Evolutionary conservation across 768 basidiomycete species (phyloP).

Genomic region (Sarcomyxa edulis): DNA sequence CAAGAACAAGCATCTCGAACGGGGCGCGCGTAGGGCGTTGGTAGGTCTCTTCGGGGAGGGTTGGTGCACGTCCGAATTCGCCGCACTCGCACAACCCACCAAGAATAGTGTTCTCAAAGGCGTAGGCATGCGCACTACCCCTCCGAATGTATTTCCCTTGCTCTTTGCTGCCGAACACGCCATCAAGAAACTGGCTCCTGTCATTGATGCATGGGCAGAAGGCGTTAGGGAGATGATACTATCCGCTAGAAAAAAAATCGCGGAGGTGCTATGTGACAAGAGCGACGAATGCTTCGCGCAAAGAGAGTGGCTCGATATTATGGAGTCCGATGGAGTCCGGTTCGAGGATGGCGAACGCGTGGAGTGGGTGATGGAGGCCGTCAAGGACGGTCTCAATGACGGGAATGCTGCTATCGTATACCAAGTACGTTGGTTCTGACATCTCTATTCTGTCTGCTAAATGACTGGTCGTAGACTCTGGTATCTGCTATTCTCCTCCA

Average conservation of each 20-base stretch:
- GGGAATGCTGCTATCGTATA: slow-evolving; percentile 66
- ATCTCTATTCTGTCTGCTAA: slow-evolving; percentile 1
- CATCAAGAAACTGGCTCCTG: slow-evolving; percentile 42
- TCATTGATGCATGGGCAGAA: slow-evolving; percentile 72
- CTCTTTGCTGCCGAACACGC: slow-evolving; percentile 65
- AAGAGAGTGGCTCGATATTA: slow-evolving; percentile 67
- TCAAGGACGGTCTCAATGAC: slow-evolving; percentile 58
- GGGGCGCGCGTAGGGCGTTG: slow-evolving; percentile 68
- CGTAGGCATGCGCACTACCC: slow-evolving; percentile 62
- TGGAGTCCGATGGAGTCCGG: slow-evolving; percentile 66
- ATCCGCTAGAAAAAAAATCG: slow-evolving; percentile 53
- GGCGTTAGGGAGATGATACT: slow-evolving; percentile 63
- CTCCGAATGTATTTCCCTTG: slow-evolving; percentile 61
- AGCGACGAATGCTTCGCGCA: slow-evolving; percentile 63
- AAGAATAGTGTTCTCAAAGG: slow-evolving; percentile 70
- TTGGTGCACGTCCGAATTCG: slow-evolving; percentile 84
- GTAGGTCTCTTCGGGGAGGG: slow-evolving; percentile 84
- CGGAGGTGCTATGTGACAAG: slow-evolving; percentile 54
- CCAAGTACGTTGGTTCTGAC: slow-evolving; percentile 43
- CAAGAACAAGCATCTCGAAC: slow-evolving; percentile 62
- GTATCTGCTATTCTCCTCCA: slow-evolving; percentile 71
- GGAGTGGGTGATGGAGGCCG: slow-evolving; percentile 65
- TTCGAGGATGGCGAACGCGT: slow-evolving; percentile 80
- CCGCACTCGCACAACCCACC: slow-evolving; percentile 56
- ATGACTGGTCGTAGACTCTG: slow-evolving; percentile 41